phyloP scores from a whole-genome alignment of 2,329 filamentous ascomycete species.

The Nemania abortiva region DNA sequence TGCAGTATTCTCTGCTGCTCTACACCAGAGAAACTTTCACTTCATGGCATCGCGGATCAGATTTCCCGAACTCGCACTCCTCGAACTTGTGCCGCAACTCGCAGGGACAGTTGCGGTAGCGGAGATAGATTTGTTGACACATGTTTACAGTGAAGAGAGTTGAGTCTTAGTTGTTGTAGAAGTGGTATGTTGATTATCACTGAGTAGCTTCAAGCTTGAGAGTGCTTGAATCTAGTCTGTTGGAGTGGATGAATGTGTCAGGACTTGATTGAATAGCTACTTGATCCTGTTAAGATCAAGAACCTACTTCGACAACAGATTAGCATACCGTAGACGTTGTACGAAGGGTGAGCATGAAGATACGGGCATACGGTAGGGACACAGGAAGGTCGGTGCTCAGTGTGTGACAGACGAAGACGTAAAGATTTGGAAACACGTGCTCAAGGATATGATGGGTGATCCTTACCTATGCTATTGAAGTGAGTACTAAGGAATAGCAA shows the following conservation, averaged over 20 bases:
- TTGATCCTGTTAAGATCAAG: background rate
- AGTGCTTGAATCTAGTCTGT: background rate
- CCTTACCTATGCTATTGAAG: background rate
- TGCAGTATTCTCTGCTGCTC: constrained; percentile 42
- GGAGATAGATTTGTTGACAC: constrained; percentile 43
- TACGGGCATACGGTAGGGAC: no score
- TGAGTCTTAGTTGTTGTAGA: background rate
- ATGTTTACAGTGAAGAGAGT: constrained; percentile 25
- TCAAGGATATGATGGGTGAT: background rate
- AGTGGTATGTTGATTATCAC: background rate
- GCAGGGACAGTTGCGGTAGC: constrained; percentile 44
- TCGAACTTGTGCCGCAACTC: constrained; percentile 42
- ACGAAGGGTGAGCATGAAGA: no score
- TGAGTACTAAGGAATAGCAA: background rate
- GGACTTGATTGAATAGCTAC: no score
- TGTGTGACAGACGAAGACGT: background rate
- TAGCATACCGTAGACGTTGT: background rate
- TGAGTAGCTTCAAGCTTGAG: background rate
- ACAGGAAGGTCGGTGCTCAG: background rate
- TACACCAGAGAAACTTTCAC: constrained; percentile 36
- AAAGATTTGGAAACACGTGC: background rate
- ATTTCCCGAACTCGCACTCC: constrained; percentile 40
- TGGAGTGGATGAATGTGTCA: background rate
- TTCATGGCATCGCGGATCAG: constrained; percentile 38
- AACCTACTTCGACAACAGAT: background rate